Conservation (phyloP, 495 filamentous ascomycete genomes). For the Aspergillus sparsus region DNA sequence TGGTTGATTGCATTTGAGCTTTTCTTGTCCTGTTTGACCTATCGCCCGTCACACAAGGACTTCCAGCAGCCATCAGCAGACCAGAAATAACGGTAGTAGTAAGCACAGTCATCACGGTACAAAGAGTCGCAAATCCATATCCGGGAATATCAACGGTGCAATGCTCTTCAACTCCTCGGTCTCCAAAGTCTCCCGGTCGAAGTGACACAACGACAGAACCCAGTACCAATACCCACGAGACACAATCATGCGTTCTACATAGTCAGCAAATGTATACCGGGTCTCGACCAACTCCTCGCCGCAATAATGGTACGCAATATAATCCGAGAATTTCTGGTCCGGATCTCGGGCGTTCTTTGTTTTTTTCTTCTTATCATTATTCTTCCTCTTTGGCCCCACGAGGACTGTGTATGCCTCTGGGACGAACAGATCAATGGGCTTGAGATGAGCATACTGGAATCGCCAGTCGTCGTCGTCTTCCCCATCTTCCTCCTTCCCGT, state of each 20-base stretch:
- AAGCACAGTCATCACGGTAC: not conserved
- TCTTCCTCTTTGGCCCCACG: not conserved
- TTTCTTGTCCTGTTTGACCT: too few species aligned
- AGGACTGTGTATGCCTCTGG: constrained; percentile 6
- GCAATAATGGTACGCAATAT: not conserved
- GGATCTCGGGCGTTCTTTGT: not conserved
- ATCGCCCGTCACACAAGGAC: too few species aligned
- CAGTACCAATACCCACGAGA: constrained; percentile 5
- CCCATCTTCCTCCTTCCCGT: not conserved
- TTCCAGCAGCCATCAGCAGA: too few species aligned
- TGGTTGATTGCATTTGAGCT: too few species aligned
- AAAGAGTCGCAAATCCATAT: not conserved
- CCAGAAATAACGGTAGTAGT: too few species aligned
- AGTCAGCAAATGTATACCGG: constrained; percentile 1
- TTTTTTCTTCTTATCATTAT: not conserved
- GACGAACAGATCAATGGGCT: not conserved
- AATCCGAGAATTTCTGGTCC: not conserved
- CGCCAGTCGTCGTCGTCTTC: not conserved
- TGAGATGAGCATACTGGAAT: not conserved
- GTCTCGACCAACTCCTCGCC: not conserved
- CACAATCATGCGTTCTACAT: not conserved
- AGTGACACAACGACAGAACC: not conserved
- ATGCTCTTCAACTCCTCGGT: not conserved
- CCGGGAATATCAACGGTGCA: not conserved
- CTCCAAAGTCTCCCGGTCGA: not conserved